Percentiles rank a stretch among this genome's conserved stretches.
Conservation (phyloP, 345 rosid species). For the Hypericum perforatum region DNA sequence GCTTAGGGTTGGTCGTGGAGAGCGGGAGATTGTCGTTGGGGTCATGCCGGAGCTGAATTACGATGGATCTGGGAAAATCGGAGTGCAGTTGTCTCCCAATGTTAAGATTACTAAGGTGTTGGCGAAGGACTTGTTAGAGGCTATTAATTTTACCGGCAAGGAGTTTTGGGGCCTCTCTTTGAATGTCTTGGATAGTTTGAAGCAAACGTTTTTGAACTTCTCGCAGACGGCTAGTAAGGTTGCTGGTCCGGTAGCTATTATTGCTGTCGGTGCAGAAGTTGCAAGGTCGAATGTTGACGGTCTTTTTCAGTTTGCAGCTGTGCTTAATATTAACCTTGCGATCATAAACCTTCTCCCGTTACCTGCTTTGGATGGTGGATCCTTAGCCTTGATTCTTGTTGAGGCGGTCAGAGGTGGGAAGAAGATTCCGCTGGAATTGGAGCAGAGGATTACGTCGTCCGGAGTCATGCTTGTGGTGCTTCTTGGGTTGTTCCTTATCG, state of each 20-base stretch:
- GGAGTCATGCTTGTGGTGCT: constrained; percentile 74
- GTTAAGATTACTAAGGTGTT: constrained; percentile 51
- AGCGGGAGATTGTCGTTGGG: constrained; percentile 40
- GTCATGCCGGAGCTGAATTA: constrained; percentile 73
- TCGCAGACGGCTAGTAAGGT: constrained; percentile 83
- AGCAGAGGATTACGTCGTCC: constrained; percentile 85
- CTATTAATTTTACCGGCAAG: constrained; percentile 49
- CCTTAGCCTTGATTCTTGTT: constrained; percentile 72
- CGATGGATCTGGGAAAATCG: constrained; percentile 84
- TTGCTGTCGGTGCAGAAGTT: constrained; percentile 98
- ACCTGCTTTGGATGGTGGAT: constrained; percentile 92
- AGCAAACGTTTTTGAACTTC: constrained; percentile 74
- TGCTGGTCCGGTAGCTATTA: constrained; percentile 87
- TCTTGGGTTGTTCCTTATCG: constrained; percentile 72
- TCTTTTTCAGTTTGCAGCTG: constrained; percentile 83
- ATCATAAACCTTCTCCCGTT: constrained; percentile 81
- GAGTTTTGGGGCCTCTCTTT: constrained; percentile 66
- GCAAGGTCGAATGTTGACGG: constrained; percentile 84
- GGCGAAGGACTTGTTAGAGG: constrained; percentile 47
- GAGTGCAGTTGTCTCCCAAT: constrained; percentile 82
- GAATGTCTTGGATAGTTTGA: constrained; percentile 73
- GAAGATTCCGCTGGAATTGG: constrained; percentile 80
- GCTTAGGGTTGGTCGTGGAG: constrained; percentile 54
- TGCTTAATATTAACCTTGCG: constrained; percentile 78
- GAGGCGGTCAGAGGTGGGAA: constrained; percentile 88